Evolutionary conservation across 2,329 filamentous ascomycete genomes (phyloP), one percentile per base, ranked within the genome.

Genomic region (Ophiostoma pallidulum): DNA sequence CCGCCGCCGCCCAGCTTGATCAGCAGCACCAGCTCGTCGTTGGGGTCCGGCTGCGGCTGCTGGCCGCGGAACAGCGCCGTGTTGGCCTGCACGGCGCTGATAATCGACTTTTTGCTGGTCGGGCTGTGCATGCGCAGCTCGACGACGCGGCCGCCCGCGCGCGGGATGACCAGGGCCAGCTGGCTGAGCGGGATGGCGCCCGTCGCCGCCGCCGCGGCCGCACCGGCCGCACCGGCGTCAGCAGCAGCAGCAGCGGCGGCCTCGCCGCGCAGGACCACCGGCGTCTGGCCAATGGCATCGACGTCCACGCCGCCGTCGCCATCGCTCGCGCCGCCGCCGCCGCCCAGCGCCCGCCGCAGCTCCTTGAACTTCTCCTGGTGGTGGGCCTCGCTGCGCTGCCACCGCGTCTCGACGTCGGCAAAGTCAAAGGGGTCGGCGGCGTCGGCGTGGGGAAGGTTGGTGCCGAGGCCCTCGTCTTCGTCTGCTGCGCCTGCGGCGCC

Each of bases 21-120:
- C 24, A 73, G 57, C 49, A 80, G 69, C 66, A 79, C 75, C 19
- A 79, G 70, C 61, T 76, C 73, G 62, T 78, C 78, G 60, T 79
- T 75, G 39, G 72, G 66, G 59, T 68, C 69, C 18, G 66, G 66
- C 69, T 79, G 77, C 40, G 54, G 56, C 56, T 58, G 56, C 54
- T 58, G 56, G 37, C 55, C 55, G n/a, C 31, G 48, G 52, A 58
- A 58, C 14, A 53, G 45, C 37, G 50, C 31, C 26, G 12, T 29
- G 41, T 39, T 44, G 12, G 47, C 26, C 52, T 56, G 53, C 18
- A 58, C 50, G 10, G 56, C 56, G 39, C 52, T 51, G n/a, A 52
- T 32, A 26, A 58, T 51, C 19, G 54, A 52, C 47, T 54, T 55
- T 45, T 51, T 49, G 41, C 45, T 49, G 13, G 16, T 29, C 20